Base-by-base conservation (phyloP, 2,329 filamentous ascomycete species). In the Pseudogymnoascus sp. region DNA sequence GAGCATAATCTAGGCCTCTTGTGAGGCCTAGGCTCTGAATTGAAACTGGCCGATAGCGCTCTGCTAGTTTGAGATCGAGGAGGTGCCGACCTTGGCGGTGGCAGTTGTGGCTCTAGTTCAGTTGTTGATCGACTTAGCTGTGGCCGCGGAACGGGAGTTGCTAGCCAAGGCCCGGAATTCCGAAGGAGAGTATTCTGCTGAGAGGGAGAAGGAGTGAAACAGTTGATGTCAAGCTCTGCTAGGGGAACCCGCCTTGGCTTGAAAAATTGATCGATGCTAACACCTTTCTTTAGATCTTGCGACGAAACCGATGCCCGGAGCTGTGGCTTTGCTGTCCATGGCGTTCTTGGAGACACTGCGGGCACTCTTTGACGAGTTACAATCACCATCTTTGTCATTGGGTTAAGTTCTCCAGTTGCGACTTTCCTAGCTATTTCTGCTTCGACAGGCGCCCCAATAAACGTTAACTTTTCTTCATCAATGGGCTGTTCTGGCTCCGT, bases 351-450 rank as follows among this genome's bases (percentile, higher is more conserved):
- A 19, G 49, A 22, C 28, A 7, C 28, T 19, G 60, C 59, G 19
- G 61, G 61, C 62, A 65, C 68, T 22, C 60, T 70, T 41, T 60
- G 64, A 25, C 76, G 67, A 69, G 73, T 68, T 65, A 70, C 49
- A 63, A 74, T 73, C 35, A 80, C 82, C 64, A 86, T 73, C 74
- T 97, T 97, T 1, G 92, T 95, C 67, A 93, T 94, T 1, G 94
- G 94, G 72, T 97, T 88, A 52, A 97, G 75, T 67, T 96, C 89
- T 36, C 94, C 94, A 38, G 73, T 78, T 23, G 94, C 91, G 63
- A 99, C 87, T 5, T 85, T 86, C 60, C 80, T 79, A 6, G 93
- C 92, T 63, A 90, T 74, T 58, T 86, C 79, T 1, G 87, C 77
- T 33, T 89, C 85, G 49, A 96, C 83, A 67, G 85, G 80, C 19